Evolutionary conservation across 805 yeast genomes (phyloP), one percentile per base, ranked within the genome.

Genomic region (Saccharomycopsis fermentans): DNA sequence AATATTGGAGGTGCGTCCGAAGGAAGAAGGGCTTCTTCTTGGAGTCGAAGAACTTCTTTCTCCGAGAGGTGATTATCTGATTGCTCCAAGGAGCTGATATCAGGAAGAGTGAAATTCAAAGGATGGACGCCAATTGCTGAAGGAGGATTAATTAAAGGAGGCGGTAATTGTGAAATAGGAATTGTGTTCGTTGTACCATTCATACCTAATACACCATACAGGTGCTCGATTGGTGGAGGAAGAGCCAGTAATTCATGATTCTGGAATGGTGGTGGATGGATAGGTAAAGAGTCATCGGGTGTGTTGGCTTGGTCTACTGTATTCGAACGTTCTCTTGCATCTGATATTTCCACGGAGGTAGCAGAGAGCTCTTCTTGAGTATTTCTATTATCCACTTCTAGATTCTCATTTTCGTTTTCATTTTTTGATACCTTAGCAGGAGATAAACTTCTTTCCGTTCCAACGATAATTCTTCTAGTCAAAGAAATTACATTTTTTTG

Each of bases 401-500:
- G 24, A 21, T 43, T 43, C 11, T 9, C 29, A 4, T 4, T 12
- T 9, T 19, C 35, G 12, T 16, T 14, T 17, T 37, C n/a, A n/a
- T n/a, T 54, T 32, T 27, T 1, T 35, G 17, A 6, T 17, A 2
- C n/a, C 17, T 34, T 52, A 4, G 14, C 35, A 35, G 40, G 9
- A 8, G 19, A 35, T 34, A 29, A n/a, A 24, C 62, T 60, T 62
- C 92, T 73, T 64, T 81, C 85, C 0, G 96, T 90, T 2, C 97
- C 97, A 29, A 90, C 77, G 24, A 88, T 76, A 1, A 90, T 79
- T 69, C 87, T 96, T 1, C 89, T 80, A 55, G 90, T 87, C 66
- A 89, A 72, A n/a, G 89, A 88, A 6, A 90, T 74, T 21, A 90
- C 90, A 67, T 90, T 87, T 64, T 83, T 83, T 73, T 82, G 77